Evolutionary conservation across 768 basidiomycete genomes (phyloP), one percentile per base, ranked within the genome.

Genomic region (Mycena sanguinolenta): DNA sequence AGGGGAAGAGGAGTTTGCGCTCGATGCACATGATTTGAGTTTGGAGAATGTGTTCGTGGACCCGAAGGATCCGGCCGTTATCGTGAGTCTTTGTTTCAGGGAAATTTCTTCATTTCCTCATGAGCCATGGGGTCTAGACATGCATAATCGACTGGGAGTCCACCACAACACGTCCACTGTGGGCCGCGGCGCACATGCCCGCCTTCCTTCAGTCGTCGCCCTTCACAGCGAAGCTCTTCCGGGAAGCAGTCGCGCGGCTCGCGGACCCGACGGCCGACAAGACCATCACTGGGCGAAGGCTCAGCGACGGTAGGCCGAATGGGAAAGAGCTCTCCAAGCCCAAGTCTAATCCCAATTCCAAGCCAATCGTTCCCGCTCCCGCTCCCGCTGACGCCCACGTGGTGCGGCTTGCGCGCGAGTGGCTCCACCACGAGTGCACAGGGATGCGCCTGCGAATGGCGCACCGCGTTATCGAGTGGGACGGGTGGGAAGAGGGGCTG

Each of bases 91-190:
- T 69, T 63, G n/a, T 65, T 58, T 38, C 36, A n/a, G n/a, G n/a
- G n/a, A n/a, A n/a, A n/a, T n/a, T n/a, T n/a, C 21, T 28, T 36
- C 49, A 34, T 16, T 50, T 72, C 17, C 32, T 58, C 8, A 72
- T 36, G 19, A n/a, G 25, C 8, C 58, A 36, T 44, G 9, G 3
- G 63, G 13, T 17, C 1, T 75, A 96, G 95, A 93, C 93, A 1
- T 93, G 93, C 75, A 88, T 96, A 67, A 95, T 96, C 49, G 95
- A 96, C 74, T 95, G 93, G 94, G 94, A 96, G 77, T 93, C 94
- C 19, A 95, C 94, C n/a, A 94, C 93, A 14, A 94, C 91, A 12
- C 87, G 95, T 17, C 95, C 94, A 5, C 85, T 96, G 23, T 95
- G 94, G 94, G 91, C 92, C 23, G 91, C 90, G 67, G 93, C 95